Conservation (phyloP, 2,329 filamentous ascomycete species). For the Colletotrichum australisinense region DNA sequence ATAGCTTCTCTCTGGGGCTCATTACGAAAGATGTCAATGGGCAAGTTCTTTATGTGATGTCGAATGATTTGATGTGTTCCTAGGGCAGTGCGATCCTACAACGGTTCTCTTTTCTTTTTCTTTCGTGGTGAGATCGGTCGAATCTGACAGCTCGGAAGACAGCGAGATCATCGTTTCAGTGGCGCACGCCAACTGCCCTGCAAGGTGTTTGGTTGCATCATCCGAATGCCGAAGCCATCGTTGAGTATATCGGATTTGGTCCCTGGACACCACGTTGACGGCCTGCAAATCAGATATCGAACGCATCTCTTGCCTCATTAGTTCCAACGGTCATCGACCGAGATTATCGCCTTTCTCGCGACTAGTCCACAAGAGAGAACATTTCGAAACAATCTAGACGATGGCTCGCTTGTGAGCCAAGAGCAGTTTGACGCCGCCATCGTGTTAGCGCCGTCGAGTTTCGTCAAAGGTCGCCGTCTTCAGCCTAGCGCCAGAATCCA, state of each 20-base stretch:
- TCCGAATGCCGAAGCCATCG: not conserved
- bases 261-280: conserved; percentile 7
- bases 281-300: not conserved
- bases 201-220: not conserved
- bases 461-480: conserved; percentile 13
- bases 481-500: conserved; percentile 8
- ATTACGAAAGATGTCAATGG: not conserved
- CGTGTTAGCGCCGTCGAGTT: not conserved
- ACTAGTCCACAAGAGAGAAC: not conserved
- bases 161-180: conserved; percentile 11
- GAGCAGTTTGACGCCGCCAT: conserved; percentile 6
- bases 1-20: not conserved
- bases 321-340: not conserved
- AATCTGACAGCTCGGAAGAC: not conserved
- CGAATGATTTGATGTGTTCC: not conserved
- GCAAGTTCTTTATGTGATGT: not conserved
- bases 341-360: not conserved
- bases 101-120: not conserved
- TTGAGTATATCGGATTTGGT: not conserved
- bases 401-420: not conserved
- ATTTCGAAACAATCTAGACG: conserved; percentile 7
- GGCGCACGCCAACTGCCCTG: conserved; percentile 21
- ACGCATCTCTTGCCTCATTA: not conserved
- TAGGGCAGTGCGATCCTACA: not conserved
- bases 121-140: not conserved